Base-by-base conservation (phyloP, 2,329 filamentous ascomycete genomes). In the Verticillium tricorpus region DNA sequence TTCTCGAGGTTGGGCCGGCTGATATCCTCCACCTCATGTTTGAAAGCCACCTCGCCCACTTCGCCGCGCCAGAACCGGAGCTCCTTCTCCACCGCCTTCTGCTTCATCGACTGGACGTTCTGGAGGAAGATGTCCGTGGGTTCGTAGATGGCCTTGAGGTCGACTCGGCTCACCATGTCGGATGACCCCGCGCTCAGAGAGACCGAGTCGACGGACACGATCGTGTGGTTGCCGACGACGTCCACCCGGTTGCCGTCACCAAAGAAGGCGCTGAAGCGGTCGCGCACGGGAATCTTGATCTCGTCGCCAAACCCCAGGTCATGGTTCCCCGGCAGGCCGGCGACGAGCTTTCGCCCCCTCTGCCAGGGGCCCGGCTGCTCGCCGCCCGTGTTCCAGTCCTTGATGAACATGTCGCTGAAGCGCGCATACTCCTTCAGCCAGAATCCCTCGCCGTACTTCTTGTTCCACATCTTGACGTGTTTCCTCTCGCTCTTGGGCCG, bases 161-260 rank as follows among this genome's bases (percentile, higher is more conserved):
- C 83, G 59, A 83, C 76, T 5, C 76, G 73, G 58, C 80, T 76
- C 40, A 80, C 81, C 72, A 83, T 78, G 57, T 78, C 72, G 2
- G 84, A 85, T 2, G 79, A 79, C 55, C 73, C 82, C 3, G 95
- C 94, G 70, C 92, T 96, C 69, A 98, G 76, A 0, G 93, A 97
- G 5, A 97, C 89, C 0, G 89, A 86, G 72, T 99, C 95, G 8
- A 99, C 84, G 0, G 92, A 96, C 22, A 99, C 91, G 72, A 99
- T 93, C 0, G 92, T 96, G 73, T 99, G 95, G 71, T 99, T 99
- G 14, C 92, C 95, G 60, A 98, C 83, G 5, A 98, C 84, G 73
- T 98, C 93, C 22, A 99, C 88, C 9, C 92, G 84, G 74, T 97
- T 98, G n/a, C 89, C 86, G 61, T 95, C 89, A 5, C 95, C 95